Conservation (phyloP, 257 asterid genomes). For the Parsonsia alboflavescens region DNA sequence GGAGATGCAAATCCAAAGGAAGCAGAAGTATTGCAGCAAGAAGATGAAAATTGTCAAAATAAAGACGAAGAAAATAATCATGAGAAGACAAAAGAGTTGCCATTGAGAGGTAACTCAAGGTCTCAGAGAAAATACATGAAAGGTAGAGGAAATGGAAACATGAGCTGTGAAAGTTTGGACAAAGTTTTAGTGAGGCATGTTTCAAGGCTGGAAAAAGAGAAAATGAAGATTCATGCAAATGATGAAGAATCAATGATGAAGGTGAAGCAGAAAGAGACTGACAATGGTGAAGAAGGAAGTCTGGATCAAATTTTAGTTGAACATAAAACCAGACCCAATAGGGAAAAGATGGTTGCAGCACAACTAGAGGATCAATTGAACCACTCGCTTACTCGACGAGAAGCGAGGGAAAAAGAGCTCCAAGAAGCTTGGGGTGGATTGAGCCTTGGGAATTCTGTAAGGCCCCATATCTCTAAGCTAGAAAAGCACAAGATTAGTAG, state of each 20-base stretch:
- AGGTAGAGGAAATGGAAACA: constrained; percentile 18
- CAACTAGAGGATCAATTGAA: constrained; percentile 23
- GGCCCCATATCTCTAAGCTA: constrained; percentile 75
- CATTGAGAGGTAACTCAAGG: constrained; percentile 18
- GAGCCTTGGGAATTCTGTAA: constrained; percentile 78
- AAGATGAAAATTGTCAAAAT: constrained; percentile 5
- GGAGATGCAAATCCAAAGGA: constrained; percentile 11
- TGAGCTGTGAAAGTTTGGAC: constrained; percentile 53
- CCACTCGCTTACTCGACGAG: constrained; percentile 49
- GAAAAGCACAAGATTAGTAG: constrained; percentile 75
- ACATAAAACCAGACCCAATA: constrained; percentile 55
- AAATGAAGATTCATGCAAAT: constrained; percentile 34
- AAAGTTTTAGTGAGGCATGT: constrained; percentile 71
- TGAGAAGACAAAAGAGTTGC: constrained; percentile 23
- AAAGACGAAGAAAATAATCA: constrained; percentile 14
- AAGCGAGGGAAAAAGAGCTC: constrained; percentile 67
- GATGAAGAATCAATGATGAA: constrained; percentile 34
- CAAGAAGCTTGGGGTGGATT: constrained; percentile 89
- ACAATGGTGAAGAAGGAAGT: constrained; percentile 35
- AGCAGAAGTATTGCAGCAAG: background rate
- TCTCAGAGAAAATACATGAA: constrained; percentile 19
- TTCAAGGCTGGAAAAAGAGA: constrained; percentile 72
- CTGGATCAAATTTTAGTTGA: constrained; percentile 72
- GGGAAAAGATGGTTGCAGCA: constrained; percentile 44
- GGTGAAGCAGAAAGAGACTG: constrained; percentile 28